A percentile compares a stretch with the other conserved stretches of the same genome.
phyloP scores from a whole-genome alignment of 2,329 filamentous ascomycete genomes.

The Colletotrichum brevisporum region DNA sequence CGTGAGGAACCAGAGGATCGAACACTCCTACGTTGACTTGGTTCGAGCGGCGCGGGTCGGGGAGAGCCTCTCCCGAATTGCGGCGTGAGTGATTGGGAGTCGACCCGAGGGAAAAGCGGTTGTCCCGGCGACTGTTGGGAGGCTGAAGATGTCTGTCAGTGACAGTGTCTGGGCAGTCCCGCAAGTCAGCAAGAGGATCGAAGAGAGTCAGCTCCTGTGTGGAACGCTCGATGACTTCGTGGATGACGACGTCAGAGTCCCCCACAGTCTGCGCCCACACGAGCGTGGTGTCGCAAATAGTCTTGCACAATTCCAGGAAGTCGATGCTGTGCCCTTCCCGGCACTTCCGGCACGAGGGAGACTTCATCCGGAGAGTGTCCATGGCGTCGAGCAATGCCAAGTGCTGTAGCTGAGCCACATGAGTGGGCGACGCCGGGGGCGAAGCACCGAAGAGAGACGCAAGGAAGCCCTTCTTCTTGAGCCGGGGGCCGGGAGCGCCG shows the following conservation, averaged over 20 bases:
- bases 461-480: constrained; percentile 2
- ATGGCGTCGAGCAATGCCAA: not conserved
- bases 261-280: constrained; percentile 1
- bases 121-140: too few species aligned
- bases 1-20: not conserved
- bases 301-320: not conserved
- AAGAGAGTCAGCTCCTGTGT: constrained; percentile 4
- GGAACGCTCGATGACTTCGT: not conserved
- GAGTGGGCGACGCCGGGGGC: not conserved
- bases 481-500: not conserved
- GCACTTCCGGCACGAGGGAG: not conserved
- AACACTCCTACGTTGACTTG: not conserved
- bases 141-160: too few species aligned
- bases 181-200: not conserved
- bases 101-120: too few species aligned
- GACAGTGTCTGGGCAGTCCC: too few species aligned
- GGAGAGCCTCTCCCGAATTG: not conserved
- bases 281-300: constrained; percentile 5
- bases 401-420: not conserved
- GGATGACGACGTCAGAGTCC: constrained; percentile 9
- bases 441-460: not conserved
- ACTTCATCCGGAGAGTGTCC: not conserved
- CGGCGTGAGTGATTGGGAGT: not conserved
- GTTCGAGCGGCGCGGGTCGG: too few species aligned
- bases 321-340: not conserved